Conservation (phyloP, 2,329 filamentous ascomycete species). For the Alternaria atra region DNA sequence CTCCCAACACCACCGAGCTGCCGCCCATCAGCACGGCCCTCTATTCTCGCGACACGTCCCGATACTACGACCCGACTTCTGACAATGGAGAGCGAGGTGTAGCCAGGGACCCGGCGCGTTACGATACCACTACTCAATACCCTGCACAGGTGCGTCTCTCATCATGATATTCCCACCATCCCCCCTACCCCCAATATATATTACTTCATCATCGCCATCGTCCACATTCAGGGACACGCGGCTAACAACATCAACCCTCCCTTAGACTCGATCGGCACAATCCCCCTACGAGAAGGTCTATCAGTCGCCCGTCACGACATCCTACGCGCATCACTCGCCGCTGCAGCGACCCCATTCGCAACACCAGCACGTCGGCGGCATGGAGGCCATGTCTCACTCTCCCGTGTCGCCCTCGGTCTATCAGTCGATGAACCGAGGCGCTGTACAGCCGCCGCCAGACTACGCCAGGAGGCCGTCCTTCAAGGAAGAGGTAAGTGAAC, state of each 20-base stretch:
- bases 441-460: conserved; percentile 46
- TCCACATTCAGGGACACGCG: conserved; percentile 16
- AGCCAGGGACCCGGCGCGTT: conserved; percentile 44
- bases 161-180: conserved; percentile 2
- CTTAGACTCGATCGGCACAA: conserved; percentile 43
- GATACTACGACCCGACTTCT: conserved; percentile 61
- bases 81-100: conserved; percentile 53
- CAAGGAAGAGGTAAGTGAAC: conserved; percentile 47
- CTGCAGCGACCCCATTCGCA: conserved; percentile 51
- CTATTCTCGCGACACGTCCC: conserved; percentile 53
- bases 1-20: conserved; percentile 52
- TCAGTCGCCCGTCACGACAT: conserved; percentile 46
- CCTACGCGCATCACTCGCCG: conserved; percentile 48
- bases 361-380: conserved; percentile 41
- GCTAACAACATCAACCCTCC: conserved; percentile 39
- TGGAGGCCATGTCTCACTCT: conserved; percentile 51
- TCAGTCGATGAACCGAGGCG: conserved; percentile 42
- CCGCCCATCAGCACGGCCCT: conserved; percentile 52
- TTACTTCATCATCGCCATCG: background rate
- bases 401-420: conserved; percentile 51
- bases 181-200: background rate
- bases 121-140: conserved; percentile 40
- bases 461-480: conserved; percentile 44
- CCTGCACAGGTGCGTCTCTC: conserved; percentile 40
- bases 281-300: conserved; percentile 51